phyloP scores from a whole-genome alignment of 495 filamentous ascomycete genomes.

The Penicillium longicatenatum region DNA sequence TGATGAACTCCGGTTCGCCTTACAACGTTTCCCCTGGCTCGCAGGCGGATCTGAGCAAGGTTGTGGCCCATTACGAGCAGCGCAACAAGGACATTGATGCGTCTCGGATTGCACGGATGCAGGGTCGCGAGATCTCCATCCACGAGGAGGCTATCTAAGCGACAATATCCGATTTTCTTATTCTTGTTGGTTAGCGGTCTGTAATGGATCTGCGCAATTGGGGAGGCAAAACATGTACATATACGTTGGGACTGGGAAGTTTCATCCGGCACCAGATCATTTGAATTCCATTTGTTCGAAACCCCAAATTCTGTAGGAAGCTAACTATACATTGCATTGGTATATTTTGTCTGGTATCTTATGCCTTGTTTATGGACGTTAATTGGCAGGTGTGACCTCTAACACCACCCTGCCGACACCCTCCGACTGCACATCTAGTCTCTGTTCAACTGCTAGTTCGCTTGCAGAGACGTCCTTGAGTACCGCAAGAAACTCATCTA shows the following conservation, averaged over 20 bases:
- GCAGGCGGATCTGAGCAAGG: slow-evolving; percentile 57
- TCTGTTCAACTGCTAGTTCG: slow-evolving; percentile 63
- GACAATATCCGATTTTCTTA: slow-evolving; percentile 10
- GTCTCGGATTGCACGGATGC: slow-evolving; percentile 43
- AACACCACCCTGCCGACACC: slow-evolving; percentile 52
- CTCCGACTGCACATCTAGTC: slow-evolving; percentile 55
- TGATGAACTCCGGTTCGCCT: slow-evolving; percentile 59
- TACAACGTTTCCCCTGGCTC: slow-evolving; percentile 66
- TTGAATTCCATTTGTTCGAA: slow-evolving; percentile 32
- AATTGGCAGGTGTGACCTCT: slow-evolving; percentile 32
- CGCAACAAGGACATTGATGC: slow-evolving; percentile 57
- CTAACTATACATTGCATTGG: not conserved
- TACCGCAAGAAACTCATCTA: slow-evolving; percentile 79
- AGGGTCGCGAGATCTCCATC: slow-evolving; percentile 47
- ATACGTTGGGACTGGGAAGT: slow-evolving; percentile 36
- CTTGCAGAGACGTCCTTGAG: slow-evolving; percentile 56
- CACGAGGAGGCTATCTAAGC: slow-evolving; percentile 38
- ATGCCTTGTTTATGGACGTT: not conserved
- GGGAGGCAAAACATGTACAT: slow-evolving; percentile 43
- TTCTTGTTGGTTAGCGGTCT: slow-evolving; percentile 26
- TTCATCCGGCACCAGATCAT: slow-evolving; percentile 31
- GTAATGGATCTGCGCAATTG: slow-evolving; percentile 30
- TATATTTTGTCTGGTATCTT: slow-evolving; percentile 9
- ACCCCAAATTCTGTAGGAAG: not conserved
- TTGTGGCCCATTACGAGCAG: slow-evolving; percentile 64